These are phyloP conservation scores for Lentinus brumalis DNA, from an alignment of 768 basidiomycete genomes.

Conservation along the genomic window DNA sequence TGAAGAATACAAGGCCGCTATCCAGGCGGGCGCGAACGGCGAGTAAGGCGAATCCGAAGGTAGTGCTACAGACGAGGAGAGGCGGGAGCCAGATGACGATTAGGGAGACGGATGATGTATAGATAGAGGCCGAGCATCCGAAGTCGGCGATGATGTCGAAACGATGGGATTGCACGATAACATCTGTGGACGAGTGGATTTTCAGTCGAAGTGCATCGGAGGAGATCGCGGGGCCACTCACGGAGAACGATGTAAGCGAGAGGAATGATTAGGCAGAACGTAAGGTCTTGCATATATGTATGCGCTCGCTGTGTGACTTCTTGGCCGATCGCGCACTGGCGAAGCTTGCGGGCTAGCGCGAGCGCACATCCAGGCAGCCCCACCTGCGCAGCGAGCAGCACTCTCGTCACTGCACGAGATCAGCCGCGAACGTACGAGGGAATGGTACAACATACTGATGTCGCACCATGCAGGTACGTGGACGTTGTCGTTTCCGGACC, in stretches of 20 bases:
- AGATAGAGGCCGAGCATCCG: slow-evolving; percentile 40
- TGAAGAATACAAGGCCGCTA: slow-evolving; percentile 40
- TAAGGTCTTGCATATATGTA: slow-evolving; percentile 20
- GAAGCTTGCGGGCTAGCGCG: slow-evolving; percentile 10
- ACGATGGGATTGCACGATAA: slow-evolving; percentile 40
- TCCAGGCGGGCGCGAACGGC: slow-evolving; percentile 47
- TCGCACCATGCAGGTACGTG: slow-evolving; percentile 72
- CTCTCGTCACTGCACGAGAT: slow-evolving; percentile 21
- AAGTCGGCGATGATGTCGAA: slow-evolving; percentile 36
- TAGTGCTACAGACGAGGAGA: slow-evolving; percentile 33
- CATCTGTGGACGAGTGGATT: slow-evolving; percentile 25
- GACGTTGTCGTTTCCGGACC: slow-evolving; percentile 53
- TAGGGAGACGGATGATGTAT: slow-evolving; percentile 38
- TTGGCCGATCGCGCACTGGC: slow-evolving; percentile 12
- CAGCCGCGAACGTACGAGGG: slow-evolving; percentile 41
- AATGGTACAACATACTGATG: slow-evolving; percentile 40
- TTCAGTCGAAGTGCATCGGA: too few species aligned
- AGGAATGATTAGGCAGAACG: slow-evolving; percentile 28
- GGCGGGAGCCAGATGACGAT: slow-evolving; percentile 41
- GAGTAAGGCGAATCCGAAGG: slow-evolving; percentile 35
- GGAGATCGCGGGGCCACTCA: slow-evolving; percentile 20
- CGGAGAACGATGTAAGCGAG: slow-evolving; percentile 35
- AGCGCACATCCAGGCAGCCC: slow-evolving; percentile 23
- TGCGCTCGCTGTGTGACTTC: slow-evolving; percentile 16
- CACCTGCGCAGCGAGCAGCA: slow-evolving; percentile 22